Evolutionary conservation across 306 rosid genomes (phyloP).

Genomic region (Inga laurina): DNA sequence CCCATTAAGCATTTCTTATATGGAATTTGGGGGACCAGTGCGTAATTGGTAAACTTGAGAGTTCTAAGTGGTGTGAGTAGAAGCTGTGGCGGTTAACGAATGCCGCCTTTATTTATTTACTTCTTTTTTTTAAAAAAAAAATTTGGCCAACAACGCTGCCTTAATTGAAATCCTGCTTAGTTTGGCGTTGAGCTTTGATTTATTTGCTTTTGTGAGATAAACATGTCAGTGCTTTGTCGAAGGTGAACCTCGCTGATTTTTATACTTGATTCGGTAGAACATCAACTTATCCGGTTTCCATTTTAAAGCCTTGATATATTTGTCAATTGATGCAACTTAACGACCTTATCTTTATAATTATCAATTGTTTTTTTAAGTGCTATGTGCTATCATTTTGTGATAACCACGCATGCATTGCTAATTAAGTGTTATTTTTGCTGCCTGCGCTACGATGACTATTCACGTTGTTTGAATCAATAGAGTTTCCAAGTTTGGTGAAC

Average conservation of each 20-base stretch:
- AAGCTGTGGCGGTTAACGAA: background rate
- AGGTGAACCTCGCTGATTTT: background rate
- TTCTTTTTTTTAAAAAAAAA: too few species aligned
- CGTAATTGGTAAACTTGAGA: background rate
- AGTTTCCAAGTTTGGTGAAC: constrained; percentile 81
- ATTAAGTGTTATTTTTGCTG: background rate
- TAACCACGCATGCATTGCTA: background rate
- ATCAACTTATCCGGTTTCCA: background rate
- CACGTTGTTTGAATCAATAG: constrained; percentile 41
- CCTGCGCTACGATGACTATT: constrained; percentile 16
- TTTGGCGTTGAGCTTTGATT: background rate
- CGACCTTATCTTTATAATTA: background rate
- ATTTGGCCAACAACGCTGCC: background rate
- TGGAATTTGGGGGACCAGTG: background rate
- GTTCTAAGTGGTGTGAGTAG: background rate
- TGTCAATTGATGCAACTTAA: constrained; percentile 2
- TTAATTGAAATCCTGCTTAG: background rate
- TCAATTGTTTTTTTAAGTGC: background rate
- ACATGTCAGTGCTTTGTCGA: background rate
- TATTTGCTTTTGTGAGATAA: background rate
- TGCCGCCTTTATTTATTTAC: background rate
- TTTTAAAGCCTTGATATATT: background rate
- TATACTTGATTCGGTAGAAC: background rate
- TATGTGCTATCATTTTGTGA: constrained; percentile 14
- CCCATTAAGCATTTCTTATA: background rate